Evolutionary conservation across 352 stramenopile species (phyloP), one percentile per base, ranked within the genome.

Genomic region (Pythium aquatile): DNA sequence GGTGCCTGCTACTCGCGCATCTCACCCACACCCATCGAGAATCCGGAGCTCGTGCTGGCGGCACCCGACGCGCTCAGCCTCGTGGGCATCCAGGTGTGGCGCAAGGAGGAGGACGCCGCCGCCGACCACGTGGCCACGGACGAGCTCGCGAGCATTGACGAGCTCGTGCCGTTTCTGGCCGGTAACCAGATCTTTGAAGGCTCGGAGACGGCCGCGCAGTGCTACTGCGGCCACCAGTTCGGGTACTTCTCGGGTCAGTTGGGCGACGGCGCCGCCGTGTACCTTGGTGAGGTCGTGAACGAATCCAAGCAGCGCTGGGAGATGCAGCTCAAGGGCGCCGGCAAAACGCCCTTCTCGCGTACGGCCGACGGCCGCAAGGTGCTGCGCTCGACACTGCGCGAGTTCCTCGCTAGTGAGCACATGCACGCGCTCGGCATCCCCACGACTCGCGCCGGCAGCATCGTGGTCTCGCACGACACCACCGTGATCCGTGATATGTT

Each of bases 381-480:
- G 28, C 63, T 91, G 44, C 78, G 97, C 46, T 98, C 93, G 2
- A 98, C 91, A 32, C 85, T 99, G 62, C 83, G 97, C 48, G 97
- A 99, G 83, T 99, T 99, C 67, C 73, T 99, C 4, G 96, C 91
- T 10, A 98, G 83, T 61, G 97, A 99, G 75, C 88, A 97, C 44
- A 98, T 99, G 95, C 87, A 98, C 67, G 83, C 86, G 28, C 78
- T 99, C 0, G 87, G 90, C 1, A 85, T 99, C 5, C 87, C 88
- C 0, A 99, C 97, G 0, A 99, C 97, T 7, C 84, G 96, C 26
- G 95, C 96, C 1, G 87, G 80, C 5, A 90, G 81, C 61, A 79
- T 96, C 11, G 81, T 89, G 16, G 61, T 91, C 32, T 96, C 87
- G 5, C 75, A 67, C 52, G 78, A 90, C 47, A 88, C 83, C 17